phyloP scores from a whole-genome alignment of 1,284 basidiomycete species.

The Xanthoconium separans region DNA sequence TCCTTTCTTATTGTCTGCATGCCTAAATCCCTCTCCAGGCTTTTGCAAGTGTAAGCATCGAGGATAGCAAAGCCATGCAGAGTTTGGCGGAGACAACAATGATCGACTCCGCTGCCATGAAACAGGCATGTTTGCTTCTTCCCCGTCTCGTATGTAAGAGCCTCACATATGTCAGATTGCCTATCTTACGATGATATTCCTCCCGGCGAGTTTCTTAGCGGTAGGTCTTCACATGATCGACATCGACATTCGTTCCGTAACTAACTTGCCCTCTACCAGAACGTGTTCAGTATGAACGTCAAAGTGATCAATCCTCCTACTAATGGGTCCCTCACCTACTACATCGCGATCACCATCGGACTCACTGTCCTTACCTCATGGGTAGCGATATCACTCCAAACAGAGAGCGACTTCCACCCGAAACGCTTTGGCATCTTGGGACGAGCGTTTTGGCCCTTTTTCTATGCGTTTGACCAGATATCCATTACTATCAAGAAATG shows the following conservation, averaged over 20 bases:
- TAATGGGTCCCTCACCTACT: slow-evolving; percentile 37
- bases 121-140: slow-evolving; percentile 30
- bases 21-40: slow-evolving; percentile 33
- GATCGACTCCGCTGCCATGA: slow-evolving; percentile 52
- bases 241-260: background rate
- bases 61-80: slow-evolving; percentile 46
- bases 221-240: slow-evolving; percentile 38
- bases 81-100: slow-evolving; percentile 45
- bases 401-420: slow-evolving; percentile 25
- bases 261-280: slow-evolving; percentile 14
- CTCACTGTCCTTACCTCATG: slow-evolving; percentile 52
- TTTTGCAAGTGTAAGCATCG: slow-evolving; percentile 49
- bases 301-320: slow-evolving; percentile 34
- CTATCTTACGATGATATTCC: slow-evolving; percentile 34
- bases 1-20: background rate
- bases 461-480: slow-evolving; percentile 6
- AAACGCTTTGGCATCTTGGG: background rate
- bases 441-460: slow-evolving; percentile 21
- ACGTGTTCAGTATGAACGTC: slow-evolving; percentile 42
- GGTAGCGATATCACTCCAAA: slow-evolving; percentile 37
- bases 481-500: background rate
- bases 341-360: slow-evolving; percentile 41
- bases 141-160: background rate
- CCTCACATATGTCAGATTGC: slow-evolving; percentile 25
- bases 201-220: slow-evolving; percentile 30